Base-by-base conservation (phyloP, 2,329 filamentous ascomycete species). In the Talaromyces sp. region DNA sequence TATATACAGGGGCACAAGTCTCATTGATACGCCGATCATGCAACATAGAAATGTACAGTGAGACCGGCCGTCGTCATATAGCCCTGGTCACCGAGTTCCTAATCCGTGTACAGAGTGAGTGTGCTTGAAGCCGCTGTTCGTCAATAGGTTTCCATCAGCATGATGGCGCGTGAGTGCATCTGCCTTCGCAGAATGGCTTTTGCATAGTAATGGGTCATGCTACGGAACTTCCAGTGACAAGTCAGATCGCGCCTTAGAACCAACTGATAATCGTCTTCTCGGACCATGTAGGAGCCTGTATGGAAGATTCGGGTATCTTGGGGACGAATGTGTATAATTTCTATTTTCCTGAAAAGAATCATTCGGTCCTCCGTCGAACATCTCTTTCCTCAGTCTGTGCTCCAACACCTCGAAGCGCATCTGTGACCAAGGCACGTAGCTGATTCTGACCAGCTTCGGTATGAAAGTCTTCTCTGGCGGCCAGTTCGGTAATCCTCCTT, bases 401-500 rank as follows among this genome's bases (percentile, higher is more conserved):
- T 27, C 84, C 86, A 63, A 91, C 84, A 1, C 88, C 91, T 27
- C 84, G 79, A 19, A 99, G 82, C 2, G 91, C 93, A 72, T 97
- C 92, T 69, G 90, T 86, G 5, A 99, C 88, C 67, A 99, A 80
- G 69, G 87, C 85, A 67, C 93, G 86, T 72, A 99, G 79, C 74
- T 93, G 88, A 25, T 85, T 85, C 78, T 99, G 95, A 3, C 91
- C 91, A 67, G 90, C 87, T 63, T 91, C 88, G 5, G 88, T 90
- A 71, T 94, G 84, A 72, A 97, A 96, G 73, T 98, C 93, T 27
- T 90, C 88, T 47, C 92, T 85, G 40, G 89, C 85, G 1, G 95
- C 93, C 67, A 99, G 80, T 77, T 97, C 91, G 73, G 98, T 93
- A 73, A 99, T 98, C 62, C 91, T 85, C 70, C 90, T 84, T 73